These are phyloP conservation scores for Astrothelium macrocarpum DNA, from an alignment of 495 filamentous ascomycete genomes.

Conservation along the genomic window DNA sequence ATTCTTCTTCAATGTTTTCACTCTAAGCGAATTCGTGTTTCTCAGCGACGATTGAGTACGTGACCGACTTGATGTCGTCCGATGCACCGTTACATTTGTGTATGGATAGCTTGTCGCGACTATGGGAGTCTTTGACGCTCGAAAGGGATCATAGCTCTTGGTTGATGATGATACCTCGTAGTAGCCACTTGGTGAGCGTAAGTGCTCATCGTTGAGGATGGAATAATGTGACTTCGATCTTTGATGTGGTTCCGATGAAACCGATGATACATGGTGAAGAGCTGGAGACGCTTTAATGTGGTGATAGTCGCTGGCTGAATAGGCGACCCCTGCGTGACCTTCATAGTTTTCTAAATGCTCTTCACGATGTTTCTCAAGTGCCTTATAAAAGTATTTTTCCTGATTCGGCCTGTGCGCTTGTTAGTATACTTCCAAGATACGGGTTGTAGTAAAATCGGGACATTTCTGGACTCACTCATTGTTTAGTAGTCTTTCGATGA, in stretches of 20 bases:
- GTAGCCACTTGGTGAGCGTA: slow-evolving; percentile 33
- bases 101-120: slow-evolving; percentile 36
- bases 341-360: slow-evolving; percentile 76
- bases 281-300: slow-evolving; percentile 50
- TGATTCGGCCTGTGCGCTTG: slow-evolving; percentile 55
- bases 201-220: slow-evolving; percentile 51
- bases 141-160: slow-evolving; percentile 73
- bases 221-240: slow-evolving; percentile 60
- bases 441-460: not conserved
- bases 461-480: slow-evolving; percentile 50
- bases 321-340: slow-evolving; percentile 47
- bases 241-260: slow-evolving; percentile 35
- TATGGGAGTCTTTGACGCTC: slow-evolving; percentile 50
- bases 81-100: slow-evolving; percentile 60
- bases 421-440: slow-evolving; percentile 9
- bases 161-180: slow-evolving; percentile 36
- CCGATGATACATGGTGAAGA: slow-evolving; percentile 32
- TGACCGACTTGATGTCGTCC: slow-evolving; percentile 24
- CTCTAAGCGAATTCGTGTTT: slow-evolving; percentile 27
- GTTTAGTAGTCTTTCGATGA: slow-evolving; percentile 56
- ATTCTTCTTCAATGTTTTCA: slow-evolving; percentile 22
- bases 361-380: slow-evolving; percentile 69
- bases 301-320: slow-evolving; percentile 82
- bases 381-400: slow-evolving; percentile 83
- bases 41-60: slow-evolving; percentile 20